phyloP scores from a whole-genome alignment of 148 eudicot species.

The Talinum fruticosum region DNA sequence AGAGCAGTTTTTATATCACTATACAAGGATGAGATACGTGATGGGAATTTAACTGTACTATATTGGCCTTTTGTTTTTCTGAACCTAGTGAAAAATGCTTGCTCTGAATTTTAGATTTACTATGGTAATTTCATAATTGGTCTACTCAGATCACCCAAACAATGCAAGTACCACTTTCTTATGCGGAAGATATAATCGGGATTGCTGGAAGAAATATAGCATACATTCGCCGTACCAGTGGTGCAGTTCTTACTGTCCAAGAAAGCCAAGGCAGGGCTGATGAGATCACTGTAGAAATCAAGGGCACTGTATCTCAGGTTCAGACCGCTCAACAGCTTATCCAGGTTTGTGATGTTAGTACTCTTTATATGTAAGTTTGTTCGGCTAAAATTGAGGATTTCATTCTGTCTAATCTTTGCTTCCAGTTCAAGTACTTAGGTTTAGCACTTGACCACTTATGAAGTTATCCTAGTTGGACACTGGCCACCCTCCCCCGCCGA shows the following conservation, averaged over 20 bases:
- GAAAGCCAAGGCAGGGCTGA: conserved; percentile 73
- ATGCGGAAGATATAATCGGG: conserved; percentile 94
- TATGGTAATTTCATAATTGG: background rate
- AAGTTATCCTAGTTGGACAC: background rate
- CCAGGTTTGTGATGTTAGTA: conserved; percentile 51
- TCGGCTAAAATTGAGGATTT: too few relatives aligned
- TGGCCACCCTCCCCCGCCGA: too few relatives aligned
- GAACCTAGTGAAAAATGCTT: background rate
- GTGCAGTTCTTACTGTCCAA: conserved; percentile 80
- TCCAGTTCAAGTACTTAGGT: background rate
- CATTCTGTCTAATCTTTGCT: background rate
- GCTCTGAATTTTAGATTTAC: conserved; percentile 4
- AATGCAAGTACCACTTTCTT: conserved; percentile 91
- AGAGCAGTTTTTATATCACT: too few relatives aligned
- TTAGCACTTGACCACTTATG: background rate
- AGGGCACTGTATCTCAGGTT: conserved; percentile 77
- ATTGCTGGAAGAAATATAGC: conserved; percentile 87
- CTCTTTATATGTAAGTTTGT: background rate
- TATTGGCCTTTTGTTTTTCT: background rate
- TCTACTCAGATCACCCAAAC: conserved; percentile 66
- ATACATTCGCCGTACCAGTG: conserved; percentile 76
- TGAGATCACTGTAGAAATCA: conserved; percentile 96
- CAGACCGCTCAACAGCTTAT: conserved; percentile 93
- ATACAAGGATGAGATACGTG: too few relatives aligned
- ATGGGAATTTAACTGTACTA: background rate